phyloP scores from a whole-genome alignment of 2,329 filamentous ascomycete genomes.

The Pseudogymnoascus verrucosus region DNA sequence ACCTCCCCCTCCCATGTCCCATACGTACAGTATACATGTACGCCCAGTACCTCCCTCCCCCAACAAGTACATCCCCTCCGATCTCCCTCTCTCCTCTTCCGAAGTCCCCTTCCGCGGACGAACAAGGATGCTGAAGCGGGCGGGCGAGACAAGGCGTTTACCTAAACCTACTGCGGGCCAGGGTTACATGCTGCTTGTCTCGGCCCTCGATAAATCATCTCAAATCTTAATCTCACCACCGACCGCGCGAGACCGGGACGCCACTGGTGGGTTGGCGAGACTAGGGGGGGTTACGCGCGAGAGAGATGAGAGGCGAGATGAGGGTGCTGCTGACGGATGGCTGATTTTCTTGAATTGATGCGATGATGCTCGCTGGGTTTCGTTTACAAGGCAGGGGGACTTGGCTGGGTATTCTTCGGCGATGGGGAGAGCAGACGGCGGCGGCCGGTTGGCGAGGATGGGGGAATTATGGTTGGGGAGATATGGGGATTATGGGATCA shows the following conservation, averaged over 20 bases:
- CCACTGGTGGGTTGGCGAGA: too few species aligned
- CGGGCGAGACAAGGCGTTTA: not conserved
- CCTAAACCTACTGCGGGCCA: not conserved
- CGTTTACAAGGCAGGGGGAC: too few species aligned
- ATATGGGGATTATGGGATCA: not conserved
- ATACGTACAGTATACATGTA: too few species aligned
- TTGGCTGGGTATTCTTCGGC: not conserved
- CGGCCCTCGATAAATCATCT: conserved; percentile 2
- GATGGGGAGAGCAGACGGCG: not conserved
- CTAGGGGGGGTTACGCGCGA: not conserved
- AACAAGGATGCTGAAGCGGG: not conserved
- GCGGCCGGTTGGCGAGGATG: not conserved
- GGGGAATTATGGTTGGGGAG: not conserved
- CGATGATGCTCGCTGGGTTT: not conserved
- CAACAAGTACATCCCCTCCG: too few species aligned
- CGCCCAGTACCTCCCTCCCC: too few species aligned
- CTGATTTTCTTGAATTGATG: not conserved
- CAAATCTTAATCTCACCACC: conserved; percentile 2
- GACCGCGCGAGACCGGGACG: not conserved
- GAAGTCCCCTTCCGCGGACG: too few species aligned
- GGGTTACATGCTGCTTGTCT: not conserved
- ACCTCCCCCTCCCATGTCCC: too few species aligned
- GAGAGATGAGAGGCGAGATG: not conserved
- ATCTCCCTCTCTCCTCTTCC: too few species aligned
- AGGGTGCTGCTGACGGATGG: not conserved